A percentile compares a stretch with the other conserved stretches of the same genome.
Evolutionary conservation across 768 basidiomycete species (phyloP).

Genomic region (Pisolithus albus): DNA sequence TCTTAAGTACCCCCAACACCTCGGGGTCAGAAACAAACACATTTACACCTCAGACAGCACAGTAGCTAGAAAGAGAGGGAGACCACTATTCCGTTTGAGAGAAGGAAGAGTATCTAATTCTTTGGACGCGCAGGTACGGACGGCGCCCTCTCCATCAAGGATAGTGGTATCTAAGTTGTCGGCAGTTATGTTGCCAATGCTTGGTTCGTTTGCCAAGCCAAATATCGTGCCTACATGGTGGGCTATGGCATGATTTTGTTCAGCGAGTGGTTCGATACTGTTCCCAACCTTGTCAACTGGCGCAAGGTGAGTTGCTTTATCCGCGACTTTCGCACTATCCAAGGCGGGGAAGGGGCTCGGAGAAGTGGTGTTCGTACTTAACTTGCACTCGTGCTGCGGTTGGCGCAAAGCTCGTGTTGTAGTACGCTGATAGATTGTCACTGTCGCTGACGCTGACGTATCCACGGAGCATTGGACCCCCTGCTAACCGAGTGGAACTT

Average conservation of each 20-base stretch:
- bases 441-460: conserved; percentile 45
- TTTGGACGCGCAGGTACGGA: conserved; percentile 77
- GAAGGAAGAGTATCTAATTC: conserved; percentile 86
- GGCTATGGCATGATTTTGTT: conserved; percentile 88
- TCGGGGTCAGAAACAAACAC: conserved; percentile 39
- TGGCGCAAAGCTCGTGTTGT: no score
- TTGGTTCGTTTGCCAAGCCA: conserved; percentile 74
- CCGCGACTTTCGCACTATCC: conserved; percentile 74
- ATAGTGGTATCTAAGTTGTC: conserved; percentile 75
- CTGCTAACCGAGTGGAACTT: conserved; percentile 73
- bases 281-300: conserved; percentile 90
- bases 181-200: conserved; percentile 86
- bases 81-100: conserved; percentile 67
- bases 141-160: conserved; percentile 85
- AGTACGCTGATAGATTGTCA: conserved; percentile 65
- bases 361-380: no score
- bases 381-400: conserved; percentile 24
- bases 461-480: conserved; percentile 47
- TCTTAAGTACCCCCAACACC: conserved; percentile 91
- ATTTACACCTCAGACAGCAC: conserved; percentile 35
- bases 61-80: conserved; percentile 63
- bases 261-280: conserved; percentile 94
- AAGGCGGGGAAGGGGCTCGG: conserved; percentile 26
- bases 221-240: conserved; percentile 91
- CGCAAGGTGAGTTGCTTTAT: conserved; percentile 58